phyloP scores from a whole-genome alignment of 495 filamentous ascomycete genomes.

The Tuber indicum region DNA sequence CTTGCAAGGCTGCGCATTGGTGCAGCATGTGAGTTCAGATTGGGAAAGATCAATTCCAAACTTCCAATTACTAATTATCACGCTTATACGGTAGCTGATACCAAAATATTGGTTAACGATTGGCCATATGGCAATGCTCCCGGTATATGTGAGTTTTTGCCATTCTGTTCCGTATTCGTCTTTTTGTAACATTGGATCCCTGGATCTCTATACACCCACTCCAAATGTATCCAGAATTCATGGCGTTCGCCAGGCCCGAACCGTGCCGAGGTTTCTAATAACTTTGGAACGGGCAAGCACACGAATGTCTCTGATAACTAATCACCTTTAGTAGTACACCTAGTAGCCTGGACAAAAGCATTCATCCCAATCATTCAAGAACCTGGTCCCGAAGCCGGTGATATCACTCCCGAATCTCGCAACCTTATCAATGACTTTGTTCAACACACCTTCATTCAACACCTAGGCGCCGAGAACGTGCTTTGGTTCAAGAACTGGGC shows the following conservation, averaged over 20 bases:
- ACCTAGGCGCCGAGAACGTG: conserved; percentile 57
- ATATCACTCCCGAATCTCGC: conserved; percentile 63
- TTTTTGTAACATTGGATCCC: background rate
- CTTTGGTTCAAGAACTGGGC: conserved; percentile 95
- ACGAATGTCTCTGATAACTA: background rate
- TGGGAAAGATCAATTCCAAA: background rate
- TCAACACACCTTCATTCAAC: conserved; percentile 56
- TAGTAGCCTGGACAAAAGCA: conserved; percentile 63
- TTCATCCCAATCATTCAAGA: conserved; percentile 51
- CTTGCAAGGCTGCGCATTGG: background rate
- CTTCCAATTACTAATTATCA: conserved; percentile 1
- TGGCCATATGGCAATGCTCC: conserved; percentile 78
- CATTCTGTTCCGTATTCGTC: background rate
- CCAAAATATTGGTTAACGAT: conserved; percentile 71
- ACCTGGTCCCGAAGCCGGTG: conserved; percentile 49
- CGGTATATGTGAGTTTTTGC: conserved; percentile 49
- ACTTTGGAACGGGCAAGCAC: background rate
- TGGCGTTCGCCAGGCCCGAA: background rate
- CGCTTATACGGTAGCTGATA: conserved; percentile 34
- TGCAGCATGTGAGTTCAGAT: background rate
- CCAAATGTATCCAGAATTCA: background rate
- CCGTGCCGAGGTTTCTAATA: background rate
- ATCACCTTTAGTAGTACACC: conserved; percentile 47
- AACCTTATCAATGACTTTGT: conserved; percentile 61
- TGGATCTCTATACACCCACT: background rate